Conservation (phyloP, 768 basidiomycete genomes). For the Termitomyces sp. region DNA sequence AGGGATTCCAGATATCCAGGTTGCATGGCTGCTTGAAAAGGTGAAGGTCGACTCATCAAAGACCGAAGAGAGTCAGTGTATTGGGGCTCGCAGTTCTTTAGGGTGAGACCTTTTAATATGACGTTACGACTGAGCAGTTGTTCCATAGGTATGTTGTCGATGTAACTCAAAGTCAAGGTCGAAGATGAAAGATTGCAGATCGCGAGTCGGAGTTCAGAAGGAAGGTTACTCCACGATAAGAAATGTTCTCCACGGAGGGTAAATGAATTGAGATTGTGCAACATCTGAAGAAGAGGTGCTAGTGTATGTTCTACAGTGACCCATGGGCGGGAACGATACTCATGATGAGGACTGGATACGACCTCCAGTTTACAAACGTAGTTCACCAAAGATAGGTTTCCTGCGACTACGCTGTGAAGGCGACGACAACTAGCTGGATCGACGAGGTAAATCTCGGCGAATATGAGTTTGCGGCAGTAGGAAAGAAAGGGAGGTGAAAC, state of each 20-base stretch:
- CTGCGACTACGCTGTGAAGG: not conserved
- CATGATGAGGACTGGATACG: not conserved
- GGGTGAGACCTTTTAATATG: not conserved
- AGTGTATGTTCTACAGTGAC: conserved; percentile 12
- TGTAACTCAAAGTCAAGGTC: not conserved
- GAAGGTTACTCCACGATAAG: not conserved
- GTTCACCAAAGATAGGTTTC: not conserved
- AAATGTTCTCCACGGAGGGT: not conserved
- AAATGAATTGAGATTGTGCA: conserved; percentile 8
- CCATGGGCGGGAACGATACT: conserved; percentile 10
- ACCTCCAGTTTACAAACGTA: not conserved
- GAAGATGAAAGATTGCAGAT: conserved; percentile 4
- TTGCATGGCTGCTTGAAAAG: not conserved
- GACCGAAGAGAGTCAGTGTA: not conserved
- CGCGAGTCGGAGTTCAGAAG: not conserved
- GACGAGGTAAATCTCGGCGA: not conserved
- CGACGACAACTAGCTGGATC: not conserved
- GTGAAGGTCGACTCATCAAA: not conserved
- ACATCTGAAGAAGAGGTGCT: conserved; percentile 7
- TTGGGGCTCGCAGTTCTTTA: not conserved
- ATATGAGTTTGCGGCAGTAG: conserved; percentile 1
- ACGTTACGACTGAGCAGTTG: not conserved
- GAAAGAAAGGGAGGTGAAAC: not conserved
- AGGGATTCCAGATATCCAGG: conserved; percentile 1
- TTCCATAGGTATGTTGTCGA: conserved; percentile 4